Evolutionary conservation across 2,329 filamentous ascomycete species (phyloP), one percentile per base, ranked within the genome.

Genomic region (Pseudocercospora cruenta): DNA sequence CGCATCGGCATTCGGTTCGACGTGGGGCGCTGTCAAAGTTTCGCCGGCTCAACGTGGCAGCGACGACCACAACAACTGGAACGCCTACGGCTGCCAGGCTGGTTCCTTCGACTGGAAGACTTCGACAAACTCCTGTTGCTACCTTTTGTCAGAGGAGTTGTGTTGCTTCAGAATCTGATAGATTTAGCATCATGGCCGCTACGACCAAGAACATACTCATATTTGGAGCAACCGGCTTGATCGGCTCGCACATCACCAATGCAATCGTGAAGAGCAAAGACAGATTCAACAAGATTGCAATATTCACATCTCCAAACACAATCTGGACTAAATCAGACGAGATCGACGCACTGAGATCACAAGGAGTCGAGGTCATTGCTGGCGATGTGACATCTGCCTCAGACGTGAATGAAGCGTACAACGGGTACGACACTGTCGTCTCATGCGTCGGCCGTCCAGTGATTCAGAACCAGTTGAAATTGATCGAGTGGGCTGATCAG

Each of bases 361-460:
- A 79, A 65, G 84, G 84, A 1, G 82, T 87, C 7, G 80, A 85
- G 9, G 79, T 90, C 5, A 79, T 88, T 21, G 79, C 85, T 0
- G 88, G 88, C 22, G 82, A 88, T 72, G 72, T 89, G 5, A 80
- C 79, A 1, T 84, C 82, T 24, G 81, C 84, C 24, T 73, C 79
- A 10, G 85, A 87, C 61, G 79, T 91, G 2, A 76, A 79, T 19
- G 80, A 81, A n/a, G 88, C 88, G 2, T 90, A 87, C 69, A 69
- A 68, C 16, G 83, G 79, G 58, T 84, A 89, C 70, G 88, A 91
- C 75, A 91, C 89, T 0, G 82, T 91, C 49, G 79, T 92, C 58
- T 89, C 86, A 21, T 86, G 86, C 1, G 82, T 92, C 1, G 90
- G 90, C 2, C 83, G 90, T 59, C 83, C 82, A n/a, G 87, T 84